Base-by-base conservation (phyloP, 2,329 filamentous ascomycete genomes). In the Colletotrichum neosansevieriae region DNA sequence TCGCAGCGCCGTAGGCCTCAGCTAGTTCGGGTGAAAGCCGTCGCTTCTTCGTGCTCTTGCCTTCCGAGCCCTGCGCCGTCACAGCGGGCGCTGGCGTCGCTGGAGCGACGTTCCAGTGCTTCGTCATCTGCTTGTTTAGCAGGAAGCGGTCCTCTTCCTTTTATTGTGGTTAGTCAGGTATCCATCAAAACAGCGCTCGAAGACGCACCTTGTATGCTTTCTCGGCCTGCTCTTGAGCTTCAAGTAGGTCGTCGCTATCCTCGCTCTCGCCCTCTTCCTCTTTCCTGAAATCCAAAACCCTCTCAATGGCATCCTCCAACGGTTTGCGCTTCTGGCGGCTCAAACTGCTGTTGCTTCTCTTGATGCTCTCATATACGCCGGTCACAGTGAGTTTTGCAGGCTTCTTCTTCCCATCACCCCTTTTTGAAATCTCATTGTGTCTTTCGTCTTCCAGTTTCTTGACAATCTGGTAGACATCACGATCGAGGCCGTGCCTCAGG, bases 261-360 rank as follows among this genome's bases (percentile, higher is more conserved):
- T 87, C 86, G 57, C 83, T 86, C 24, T 87, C 85, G 53, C 83
- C 85, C 13, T 83, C 78, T 68, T 90, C 86, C 72, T 93, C 88
- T 71, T 90, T 91, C 5, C 95, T 83, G 17, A 94, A 88, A 7
- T 90, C 87, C 15, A 98, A 81, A 0, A 94, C 93, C 7, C 93
- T 86, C 70, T 97, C 94, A 71, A 98, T 93, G 40, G 92, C 91
- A 71, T 96, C 92, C 77, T 97, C 93, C 1, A 98, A 81, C 0
- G 91, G 84, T 69, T 90, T 91, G 78, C 96, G 97, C 44, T 93
- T 94, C 72, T 92, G 89, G 21, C 96, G 86, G 71, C 92, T 93
- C 21, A 98, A 80, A 73, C 92, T 94, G 0, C 94, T 97, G 77
- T 98, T 98, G 13, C 94, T 97, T 58, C 84, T 82, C 73, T 94